Evolutionary conservation across 208 protist genomes (phyloP), one percentile per base, ranked within the genome.

Genomic region (Trypanosoma conorhini): DNA sequence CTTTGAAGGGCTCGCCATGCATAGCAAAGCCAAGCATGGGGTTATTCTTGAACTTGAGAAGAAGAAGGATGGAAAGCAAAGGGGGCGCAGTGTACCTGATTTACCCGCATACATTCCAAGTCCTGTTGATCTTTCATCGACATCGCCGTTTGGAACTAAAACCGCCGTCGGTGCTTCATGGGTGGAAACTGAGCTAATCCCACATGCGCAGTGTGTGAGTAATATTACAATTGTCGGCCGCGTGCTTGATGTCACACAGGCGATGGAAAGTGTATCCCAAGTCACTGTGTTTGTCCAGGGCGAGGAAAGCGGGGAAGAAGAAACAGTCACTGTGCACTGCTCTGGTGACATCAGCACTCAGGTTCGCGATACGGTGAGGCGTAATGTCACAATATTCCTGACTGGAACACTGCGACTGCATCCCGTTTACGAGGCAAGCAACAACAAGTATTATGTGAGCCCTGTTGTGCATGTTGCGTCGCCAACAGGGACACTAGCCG

Each of bases 51-150:
- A 82, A 30, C 46, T 24, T 33, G 62, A 66, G n/a, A 62, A 55
- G 22, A 80, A 82, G 38, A 58, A 38, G n/a, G 70, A 58, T 24
- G 56, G 62, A 1, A 63, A 42, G 40, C 10, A 77, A 70, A 38
- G 40, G 57, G 28, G 35, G 17, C 56, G 52, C 42, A 54, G 26
- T 40, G 54, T 87, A 12, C 75, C 85, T 42, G 77, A 87, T 48
- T 80, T 96, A 42, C 89, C 92, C 2, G 86, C 86, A 2, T 96
- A 93, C 71, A 87, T 96, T 44, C 92, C 92, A 13, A 96, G 89
- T 54, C 92, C 92, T 2, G 92, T 96, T 3, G 89, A 96, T 72
- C 79, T 96, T 50, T 80, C 88, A 22, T 84, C 87, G 64, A 95
- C 92, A 12, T 79, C 82, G 5, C 92, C 92, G 19, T 96, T 95